A percentile compares a stretch with the other conserved stretches of the same genome.
Conservation (phyloP, 306 rosid genomes). For the Luffa acutangula region DNA sequence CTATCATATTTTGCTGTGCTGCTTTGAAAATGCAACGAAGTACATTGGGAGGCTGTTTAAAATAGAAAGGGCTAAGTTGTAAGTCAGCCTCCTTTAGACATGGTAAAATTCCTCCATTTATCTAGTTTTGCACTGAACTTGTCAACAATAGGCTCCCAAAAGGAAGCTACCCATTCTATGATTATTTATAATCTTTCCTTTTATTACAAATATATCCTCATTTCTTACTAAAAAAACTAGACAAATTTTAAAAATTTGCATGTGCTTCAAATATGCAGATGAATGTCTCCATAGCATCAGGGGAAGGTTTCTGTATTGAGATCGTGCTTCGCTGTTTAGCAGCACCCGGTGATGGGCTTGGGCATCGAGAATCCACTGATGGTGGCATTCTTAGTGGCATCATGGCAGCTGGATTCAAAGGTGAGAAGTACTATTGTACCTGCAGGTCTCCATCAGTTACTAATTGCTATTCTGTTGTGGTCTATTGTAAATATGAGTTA, state of each 20-base stretch:
- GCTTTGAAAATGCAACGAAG: too few relatives aligned
- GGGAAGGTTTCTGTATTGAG: slow-evolving; percentile 67
- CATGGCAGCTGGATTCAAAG: slow-evolving; percentile 94
- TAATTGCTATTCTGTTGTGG: not conserved
- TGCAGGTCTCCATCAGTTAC: not conserved
- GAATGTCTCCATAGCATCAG: slow-evolving; percentile 58
- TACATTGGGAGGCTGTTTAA: too few relatives aligned
- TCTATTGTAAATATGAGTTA: not conserved
- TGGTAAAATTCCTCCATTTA: too few relatives aligned
- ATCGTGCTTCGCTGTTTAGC: slow-evolving; percentile 86
- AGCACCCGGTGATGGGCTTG: slow-evolving; percentile 72
- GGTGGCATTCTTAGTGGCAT: slow-evolving; percentile 75
- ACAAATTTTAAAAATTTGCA: not conserved
- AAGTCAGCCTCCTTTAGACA: too few relatives aligned
- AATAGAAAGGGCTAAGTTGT: too few relatives aligned
- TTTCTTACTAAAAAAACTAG: not conserved
- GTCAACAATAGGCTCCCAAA: too few relatives aligned
- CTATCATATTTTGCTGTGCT: too few relatives aligned
- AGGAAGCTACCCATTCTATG: not conserved
- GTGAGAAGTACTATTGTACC: slow-evolving; percentile 26
- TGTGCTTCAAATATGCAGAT: slow-evolving; percentile 30
- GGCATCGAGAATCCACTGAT: slow-evolving; percentile 42
- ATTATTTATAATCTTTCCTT: not conserved
- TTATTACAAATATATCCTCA: not conserved
- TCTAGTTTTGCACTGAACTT: too few relatives aligned